phyloP scores from a whole-genome alignment of 176 grass and related monocot species.

The Microstegium vimineum region DNA sequence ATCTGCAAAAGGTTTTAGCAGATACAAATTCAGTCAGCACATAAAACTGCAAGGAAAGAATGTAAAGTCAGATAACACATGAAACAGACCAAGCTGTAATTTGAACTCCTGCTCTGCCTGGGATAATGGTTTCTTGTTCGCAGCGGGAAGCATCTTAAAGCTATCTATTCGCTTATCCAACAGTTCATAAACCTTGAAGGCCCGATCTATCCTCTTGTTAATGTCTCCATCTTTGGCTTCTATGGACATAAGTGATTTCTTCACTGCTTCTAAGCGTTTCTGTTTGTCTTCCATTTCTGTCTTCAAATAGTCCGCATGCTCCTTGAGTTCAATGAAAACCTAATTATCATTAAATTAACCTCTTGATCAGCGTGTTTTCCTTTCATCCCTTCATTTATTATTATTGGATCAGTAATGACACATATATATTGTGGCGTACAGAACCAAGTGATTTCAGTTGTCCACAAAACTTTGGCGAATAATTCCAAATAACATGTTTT shows the following conservation, averaged over 20 bases:
- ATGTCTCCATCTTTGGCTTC: slow-evolving; percentile 67
- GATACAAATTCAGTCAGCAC: not conserved
- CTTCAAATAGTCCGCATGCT: slow-evolving; percentile 62
- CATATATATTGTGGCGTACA: not conserved
- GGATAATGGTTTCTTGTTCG: slow-evolving; percentile 87
- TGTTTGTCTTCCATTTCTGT: slow-evolving; percentile 75
- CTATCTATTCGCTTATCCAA: slow-evolving; percentile 76
- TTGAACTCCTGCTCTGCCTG: slow-evolving; percentile 91
- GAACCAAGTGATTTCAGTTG: not conserved
- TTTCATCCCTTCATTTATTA: not conserved
- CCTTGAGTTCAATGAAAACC: slow-evolving; percentile 92
- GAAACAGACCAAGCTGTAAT: slow-evolving; percentile 63
- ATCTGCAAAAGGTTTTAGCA: slow-evolving; percentile 46
- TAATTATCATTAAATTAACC: slow-evolving; percentile 40
- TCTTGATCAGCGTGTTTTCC: not conserved
- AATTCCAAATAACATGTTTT: not conserved
- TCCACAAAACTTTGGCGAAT: not conserved
- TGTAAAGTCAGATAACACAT: not conserved
- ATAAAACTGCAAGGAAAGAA: not conserved
- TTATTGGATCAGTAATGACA: not conserved
- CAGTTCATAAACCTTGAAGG: slow-evolving; percentile 58
- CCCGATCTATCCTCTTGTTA: slow-evolving; percentile 46
- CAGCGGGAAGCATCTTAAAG: slow-evolving; percentile 77
- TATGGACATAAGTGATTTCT: slow-evolving; percentile 58
- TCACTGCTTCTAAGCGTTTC: slow-evolving; percentile 56